A percentile compares a stretch with the other conserved stretches of the same genome.
phyloP scores from a whole-genome alignment of 768 basidiomycete species.

The Auriculariales sp. region DNA sequence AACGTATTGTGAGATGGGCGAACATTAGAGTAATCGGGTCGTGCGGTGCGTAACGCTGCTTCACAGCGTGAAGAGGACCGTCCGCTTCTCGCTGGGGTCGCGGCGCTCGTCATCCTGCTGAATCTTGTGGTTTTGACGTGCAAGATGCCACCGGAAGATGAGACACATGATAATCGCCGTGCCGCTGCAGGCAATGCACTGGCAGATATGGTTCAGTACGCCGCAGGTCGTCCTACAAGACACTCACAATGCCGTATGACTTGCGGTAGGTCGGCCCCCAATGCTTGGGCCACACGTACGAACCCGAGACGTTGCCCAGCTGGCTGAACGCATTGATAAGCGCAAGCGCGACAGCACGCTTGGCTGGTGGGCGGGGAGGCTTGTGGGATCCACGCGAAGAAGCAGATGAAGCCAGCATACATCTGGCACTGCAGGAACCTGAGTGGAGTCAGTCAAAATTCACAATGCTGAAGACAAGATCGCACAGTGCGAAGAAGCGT shows the following conservation, averaged over 20 bases:
- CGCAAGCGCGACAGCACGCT: slow-evolving; percentile 78
- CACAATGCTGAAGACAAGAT: slow-evolving; percentile 1
- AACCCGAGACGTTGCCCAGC: slow-evolving; percentile 72
- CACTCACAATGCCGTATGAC: slow-evolving; percentile 62
- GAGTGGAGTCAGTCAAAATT: not conserved
- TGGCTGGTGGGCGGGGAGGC: slow-evolving; percentile 68
- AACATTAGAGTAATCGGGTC: too few species aligned
- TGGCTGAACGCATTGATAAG: slow-evolving; percentile 71
- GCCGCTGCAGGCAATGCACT: slow-evolving; percentile 43
- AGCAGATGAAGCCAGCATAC: slow-evolving; percentile 57
- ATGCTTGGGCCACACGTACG: slow-evolving; percentile 51
- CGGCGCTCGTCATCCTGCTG: slow-evolving; percentile 23
- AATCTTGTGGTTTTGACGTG: slow-evolving; percentile 23
- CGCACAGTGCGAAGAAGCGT: slow-evolving; percentile 53
- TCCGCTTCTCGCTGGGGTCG: not conserved
- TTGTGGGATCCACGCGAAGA: slow-evolving; percentile 39
- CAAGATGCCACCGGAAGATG: slow-evolving; percentile 31
- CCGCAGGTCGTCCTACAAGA: too few species aligned
- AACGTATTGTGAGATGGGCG: too few species aligned
- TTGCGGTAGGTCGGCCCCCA: slow-evolving; percentile 61
- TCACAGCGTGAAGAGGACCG: too few species aligned
- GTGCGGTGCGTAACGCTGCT: too few species aligned
- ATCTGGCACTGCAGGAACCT: slow-evolving; percentile 70
- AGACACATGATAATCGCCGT: slow-evolving; percentile 30
- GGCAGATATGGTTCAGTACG: too few species aligned